Evolutionary conservation across 2,329 filamentous ascomycete species (phyloP), one percentile per base, ranked within the genome.

Genomic region (Fusarium gaditjirri): DNA sequence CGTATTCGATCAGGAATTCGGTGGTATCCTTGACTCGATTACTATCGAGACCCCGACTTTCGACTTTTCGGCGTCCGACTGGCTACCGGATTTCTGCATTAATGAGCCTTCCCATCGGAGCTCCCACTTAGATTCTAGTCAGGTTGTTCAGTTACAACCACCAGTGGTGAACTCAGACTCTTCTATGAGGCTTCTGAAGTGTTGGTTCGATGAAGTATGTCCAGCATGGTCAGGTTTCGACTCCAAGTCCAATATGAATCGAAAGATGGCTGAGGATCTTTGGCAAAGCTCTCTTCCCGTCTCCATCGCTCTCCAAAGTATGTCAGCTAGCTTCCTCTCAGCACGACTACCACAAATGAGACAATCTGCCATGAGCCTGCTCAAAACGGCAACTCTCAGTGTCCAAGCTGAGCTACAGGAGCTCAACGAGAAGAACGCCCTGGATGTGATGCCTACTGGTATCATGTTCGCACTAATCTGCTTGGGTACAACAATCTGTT

Each of bases 71-170:
- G 35, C 29, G 4, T 21, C 19, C 8, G 5, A 35, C 12, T 4
- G 6, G n/a, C 4, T 25, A 2, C 31, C 47, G 0, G 12, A 35
- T 6, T 35, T 25, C 17, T 8, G 29, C 11, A 21, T 35, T 2
- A 6, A 25, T 21, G 5, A 5, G 3, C 6, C 31, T 11, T 2
- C n/a, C 13, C 17, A 35, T 16, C 4, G 6, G 6, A 21, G 2
- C n/a, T 6, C 31, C 3, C 19, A 10, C 11, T 6, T 25, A 1
- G 29, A 35, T 11, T 17, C 3, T 14, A 6, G n/a, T 8, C 6
- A 25, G 8, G 4, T n/a, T 2, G 5, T 11, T 8, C 47, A 1
- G 6, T 0, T 19, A 0, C 31, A 8, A 6, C 17, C 8, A 25
- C 6, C 3, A 3, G 17, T 12, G 2, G 11, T 8, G 3, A 9